Evolutionary conservation across 2,329 filamentous ascomycete genomes (phyloP), one percentile per base, ranked within the genome.

Genomic region (Microdochium nivale): DNA sequence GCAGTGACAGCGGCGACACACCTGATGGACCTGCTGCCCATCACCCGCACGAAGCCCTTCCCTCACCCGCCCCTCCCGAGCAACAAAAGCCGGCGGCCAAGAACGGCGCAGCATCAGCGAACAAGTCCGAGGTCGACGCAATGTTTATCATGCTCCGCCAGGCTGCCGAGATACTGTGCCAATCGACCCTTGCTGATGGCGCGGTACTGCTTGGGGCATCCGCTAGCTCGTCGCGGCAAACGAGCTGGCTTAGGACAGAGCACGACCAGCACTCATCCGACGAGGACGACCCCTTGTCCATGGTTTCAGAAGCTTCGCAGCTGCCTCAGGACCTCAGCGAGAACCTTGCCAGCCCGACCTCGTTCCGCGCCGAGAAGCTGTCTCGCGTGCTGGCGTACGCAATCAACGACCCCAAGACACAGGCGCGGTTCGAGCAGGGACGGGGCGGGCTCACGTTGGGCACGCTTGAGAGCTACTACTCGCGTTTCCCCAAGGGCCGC

Each of bases 161-260:
- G 3, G 64, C 64, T 7, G 60, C 64, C 11, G 60, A 64, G 3
- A 59, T 64, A 0, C 49, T 67, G 4, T 63, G 64, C 19, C 56
- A 59, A 19, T 60, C 64, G 0, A 65, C 65, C 0, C 53, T 64
- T 10, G 65, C 65, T 0, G 64, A 67, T 25, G 64, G 64, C 0
- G 65, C 64, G 4, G 62, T 62, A 7, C 49, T 67, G 13, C 63
- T 65, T 23, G 65, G 62, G 2, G 60, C 64, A 3, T 61, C 65
- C 1, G 56, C 64, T 2, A 57, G 52, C 3, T 53, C 58, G 9
- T 47, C 51, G 16, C 51, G 43, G 11, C 54, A 49, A 3, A 30
- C 52, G 5, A 49, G 19, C 47, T 25, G 40, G n/a, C 19, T 10
- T 21, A 25, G 8, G 19, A 10, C 8, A 23, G 30, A 10, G 25